Base-by-base conservation (phyloP, 1,139 yeast species). In the Diutina scorzettiae region DNA sequence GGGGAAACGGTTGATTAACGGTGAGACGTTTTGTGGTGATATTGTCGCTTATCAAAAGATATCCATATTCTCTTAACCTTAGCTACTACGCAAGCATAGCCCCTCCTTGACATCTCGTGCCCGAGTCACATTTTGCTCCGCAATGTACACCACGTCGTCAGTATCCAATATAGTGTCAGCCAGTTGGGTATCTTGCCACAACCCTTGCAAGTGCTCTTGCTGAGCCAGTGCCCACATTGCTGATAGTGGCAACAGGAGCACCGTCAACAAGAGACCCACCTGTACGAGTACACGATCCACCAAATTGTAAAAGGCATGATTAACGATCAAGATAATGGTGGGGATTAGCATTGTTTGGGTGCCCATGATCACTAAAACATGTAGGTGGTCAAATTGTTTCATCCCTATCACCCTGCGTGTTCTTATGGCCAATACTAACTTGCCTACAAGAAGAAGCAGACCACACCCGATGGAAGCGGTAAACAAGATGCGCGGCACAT, bases 311-410 rank as follows among this genome's bases (percentile, higher is more conserved):
- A 46, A 28, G 45, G 43, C 7, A 48, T 76, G 76, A 42, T 75
- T 71, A 30, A 76, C 51, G 36, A 82, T 68, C n/a, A 75, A 69
- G 42, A 91, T 53, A 4, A 81, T 59, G 0, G 93, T 73, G 2
- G 97, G 97, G 19, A 84, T 62, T 12, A 86, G 58, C 69, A 87
- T 71, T 0, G 95, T 79, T 57, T 91, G 97, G n/a, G 76, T 63
- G 1, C 83, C 65, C 87, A 84, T 82, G 45, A 87, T 81, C 46
- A 85, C 63, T 39, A 91, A 61, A 29, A 87, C 76, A 57, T 86
- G 95, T 56, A 84, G 74, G 29, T 83, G 76, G 48, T 81, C 89
- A 54, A 89, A 86, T 54, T 85, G 95, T 51, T 71, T 76, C 45
- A 86, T 63, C 0, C 98, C 98, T 44, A 87, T 60, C 48, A 64